Evolutionary conservation across 331 rosid species (phyloP).

Genomic region (Stylosanthes scabra): DNA sequence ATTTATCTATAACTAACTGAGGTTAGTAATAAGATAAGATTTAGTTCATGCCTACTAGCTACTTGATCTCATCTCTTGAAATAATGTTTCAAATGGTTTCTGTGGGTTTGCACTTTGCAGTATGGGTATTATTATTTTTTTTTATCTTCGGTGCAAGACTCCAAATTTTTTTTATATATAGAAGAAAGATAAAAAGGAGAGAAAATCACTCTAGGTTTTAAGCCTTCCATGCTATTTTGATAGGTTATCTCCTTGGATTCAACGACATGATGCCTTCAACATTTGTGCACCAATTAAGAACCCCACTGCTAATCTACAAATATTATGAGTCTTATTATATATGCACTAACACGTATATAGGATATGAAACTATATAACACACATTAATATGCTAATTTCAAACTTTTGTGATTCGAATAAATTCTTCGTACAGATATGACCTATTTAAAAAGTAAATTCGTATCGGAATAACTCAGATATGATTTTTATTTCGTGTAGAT

Average conservation of each 20-base stretch:
- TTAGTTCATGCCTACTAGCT: too few species aligned
- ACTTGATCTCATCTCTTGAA: neutral
- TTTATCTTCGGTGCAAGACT: neutral
- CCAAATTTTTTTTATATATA: neutral
- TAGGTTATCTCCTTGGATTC: slow-evolving; percentile 40
- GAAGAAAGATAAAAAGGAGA: neutral
- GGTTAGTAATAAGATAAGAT: too few species aligned
- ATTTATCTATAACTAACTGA: too few species aligned
- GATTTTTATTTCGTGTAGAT: too few species aligned
- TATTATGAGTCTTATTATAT: neutral
- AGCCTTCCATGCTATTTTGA: neutral
- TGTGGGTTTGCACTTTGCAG: slow-evolving; percentile 19
- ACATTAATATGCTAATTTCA: too few species aligned
- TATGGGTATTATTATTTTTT: neutral
- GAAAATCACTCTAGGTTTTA: neutral
- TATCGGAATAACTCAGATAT: too few species aligned
- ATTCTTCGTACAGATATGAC: too few species aligned
- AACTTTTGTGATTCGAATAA: too few species aligned
- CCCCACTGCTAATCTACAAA: slow-evolving; percentile 34
- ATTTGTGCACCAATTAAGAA: slow-evolving; percentile 25
- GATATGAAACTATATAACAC: too few species aligned
- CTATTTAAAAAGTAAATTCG: too few species aligned
- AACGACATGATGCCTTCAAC: slow-evolving; percentile 19
- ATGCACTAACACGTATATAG: too few species aligned
- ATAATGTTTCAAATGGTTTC: slow-evolving; percentile 31